Evolutionary conservation across 192 early-diverging fungal species (phyloP), one percentile per base, ranked within the genome.

Genomic region (Coemansia sp.): DNA sequence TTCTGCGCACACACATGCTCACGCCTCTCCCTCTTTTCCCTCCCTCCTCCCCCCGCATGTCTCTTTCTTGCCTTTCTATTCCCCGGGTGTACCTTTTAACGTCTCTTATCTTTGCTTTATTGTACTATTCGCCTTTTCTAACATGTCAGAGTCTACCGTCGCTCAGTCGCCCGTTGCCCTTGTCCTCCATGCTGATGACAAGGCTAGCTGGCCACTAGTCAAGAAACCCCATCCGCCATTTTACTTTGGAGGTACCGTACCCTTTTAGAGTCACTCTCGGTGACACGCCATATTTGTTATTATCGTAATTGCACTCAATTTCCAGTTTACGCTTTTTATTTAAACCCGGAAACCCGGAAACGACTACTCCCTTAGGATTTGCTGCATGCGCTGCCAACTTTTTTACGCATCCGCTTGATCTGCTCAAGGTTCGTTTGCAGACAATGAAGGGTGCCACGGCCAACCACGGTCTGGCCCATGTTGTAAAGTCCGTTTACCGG

Each of bases 351-450:
- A n/a, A 21, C n/a, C 21, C 19, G 45, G 45, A 48, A 48, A 48
- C 9, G 45, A 41, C 24, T 41, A 41, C 40, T 41, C 29, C 6
- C 46, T 64, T 77, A 77, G 75, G 79, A 35, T 78, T 83, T 62
- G 80, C 80, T 3, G 80, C 80, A 6, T 83, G 80, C 35, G 80
- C 75, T 13, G 74, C 80, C 21, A 78, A 77, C 63, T 83, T 89
- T 10, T 88, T 92, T 34, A 89, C 88, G 0, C 91, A 97, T 74
- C 90, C 92, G 53, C 85, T 98, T 50, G 94, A 95, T 74, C 84
- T 94, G 44, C 84, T 92, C 59, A 96, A 98, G 74, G 96, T 98
- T 31, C 89, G 95, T 9, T 74, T 97, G 48, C 96, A 98, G 73
- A 98, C 93, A 14, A 84, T 83, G 29, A 92, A 91, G 34, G 89